These are phyloP conservation scores for Blastobotrys malaysiensis DNA, from an alignment of 1,139 yeast species.

Conservation along the genomic window DNA sequence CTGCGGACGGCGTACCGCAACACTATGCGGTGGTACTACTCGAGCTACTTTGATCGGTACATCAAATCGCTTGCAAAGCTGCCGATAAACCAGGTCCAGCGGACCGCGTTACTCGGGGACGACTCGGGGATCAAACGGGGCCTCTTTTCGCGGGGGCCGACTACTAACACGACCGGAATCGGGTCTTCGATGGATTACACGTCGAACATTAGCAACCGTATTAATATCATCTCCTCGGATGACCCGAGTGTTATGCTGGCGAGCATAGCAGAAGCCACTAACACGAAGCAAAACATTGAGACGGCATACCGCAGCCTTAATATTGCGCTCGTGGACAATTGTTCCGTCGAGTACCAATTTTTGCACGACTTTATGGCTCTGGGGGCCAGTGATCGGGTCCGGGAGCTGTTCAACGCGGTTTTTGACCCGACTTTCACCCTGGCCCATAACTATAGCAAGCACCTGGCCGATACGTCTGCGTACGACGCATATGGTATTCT, in stretches of 20 bases:
- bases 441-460: slow-evolving; percentile 47
- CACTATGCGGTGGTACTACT: slow-evolving; percentile 93
- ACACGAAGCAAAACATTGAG: slow-evolving; percentile 59
- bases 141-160: slow-evolving; percentile 9
- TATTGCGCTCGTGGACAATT: slow-evolving; percentile 69
- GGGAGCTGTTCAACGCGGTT: slow-evolving; percentile 42
- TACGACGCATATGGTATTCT: slow-evolving; percentile 76
- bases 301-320: slow-evolving; percentile 69
- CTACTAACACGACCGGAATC: neutral
- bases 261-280: slow-evolving; percentile 76
- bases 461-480: slow-evolving; percentile 41
- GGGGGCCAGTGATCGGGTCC: slow-evolving; percentile 39
- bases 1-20: slow-evolving; percentile 72
- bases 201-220: slow-evolving; percentile 52
- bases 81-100: slow-evolving; percentile 48
- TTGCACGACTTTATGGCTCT: slow-evolving; percentile 63
- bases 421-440: slow-evolving; percentile 45
- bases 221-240: slow-evolving; percentile 46
- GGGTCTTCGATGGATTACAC: slow-evolving; percentile 38
- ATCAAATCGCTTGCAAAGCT: slow-evolving; percentile 67
- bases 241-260: slow-evolving; percentile 70
- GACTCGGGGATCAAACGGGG: slow-evolving; percentile 10
- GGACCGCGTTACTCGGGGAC: slow-evolving; percentile 46
- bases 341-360: slow-evolving; percentile 71
- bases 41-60: slow-evolving; percentile 72